Conservation (phyloP, 208 protist genomes). For the Trichomonas vaginalis region DNA sequence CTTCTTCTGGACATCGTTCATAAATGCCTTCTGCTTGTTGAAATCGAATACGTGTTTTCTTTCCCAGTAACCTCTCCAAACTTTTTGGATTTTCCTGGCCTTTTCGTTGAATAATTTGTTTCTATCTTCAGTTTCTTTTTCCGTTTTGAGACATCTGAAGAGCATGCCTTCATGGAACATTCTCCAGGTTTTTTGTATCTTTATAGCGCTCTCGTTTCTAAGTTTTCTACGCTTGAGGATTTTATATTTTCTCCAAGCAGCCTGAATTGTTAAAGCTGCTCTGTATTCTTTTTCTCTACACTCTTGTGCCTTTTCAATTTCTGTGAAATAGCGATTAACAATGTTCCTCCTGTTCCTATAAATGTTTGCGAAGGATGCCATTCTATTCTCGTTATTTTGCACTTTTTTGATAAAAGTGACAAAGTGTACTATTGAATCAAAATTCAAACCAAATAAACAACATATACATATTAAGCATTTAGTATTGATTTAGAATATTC, state of each 20-base stretch:
- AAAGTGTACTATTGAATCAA: too few species aligned
- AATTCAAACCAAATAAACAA: too few species aligned
- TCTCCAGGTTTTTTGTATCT: neutral
- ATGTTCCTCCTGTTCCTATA: neutral
- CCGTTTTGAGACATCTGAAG: neutral
- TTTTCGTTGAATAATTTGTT: neutral
- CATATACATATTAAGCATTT: too few species aligned
- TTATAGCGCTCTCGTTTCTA: neutral
- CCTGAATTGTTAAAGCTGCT: neutral
- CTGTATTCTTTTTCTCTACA: neutral
- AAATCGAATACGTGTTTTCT: neutral
- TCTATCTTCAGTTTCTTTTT: neutral
- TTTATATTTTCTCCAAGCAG: neutral
- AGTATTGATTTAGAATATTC: too few species aligned
- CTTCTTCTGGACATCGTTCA: neutral
- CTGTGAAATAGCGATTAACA: neutral
- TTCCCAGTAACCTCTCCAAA: neutral
- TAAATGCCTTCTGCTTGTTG: neutral
- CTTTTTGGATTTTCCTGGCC: neutral
- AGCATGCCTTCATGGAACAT: neutral
- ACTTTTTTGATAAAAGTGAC: neutral
- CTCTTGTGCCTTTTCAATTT: neutral
- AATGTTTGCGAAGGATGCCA: neutral
- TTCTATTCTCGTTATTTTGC: neutral
- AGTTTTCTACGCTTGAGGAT: neutral